Percentiles rank a stretch among this genome's conserved stretches.
Evolutionary conservation across 2,329 filamentous ascomycete genomes (phyloP).

Genomic region (Bipolaris victoriae): DNA sequence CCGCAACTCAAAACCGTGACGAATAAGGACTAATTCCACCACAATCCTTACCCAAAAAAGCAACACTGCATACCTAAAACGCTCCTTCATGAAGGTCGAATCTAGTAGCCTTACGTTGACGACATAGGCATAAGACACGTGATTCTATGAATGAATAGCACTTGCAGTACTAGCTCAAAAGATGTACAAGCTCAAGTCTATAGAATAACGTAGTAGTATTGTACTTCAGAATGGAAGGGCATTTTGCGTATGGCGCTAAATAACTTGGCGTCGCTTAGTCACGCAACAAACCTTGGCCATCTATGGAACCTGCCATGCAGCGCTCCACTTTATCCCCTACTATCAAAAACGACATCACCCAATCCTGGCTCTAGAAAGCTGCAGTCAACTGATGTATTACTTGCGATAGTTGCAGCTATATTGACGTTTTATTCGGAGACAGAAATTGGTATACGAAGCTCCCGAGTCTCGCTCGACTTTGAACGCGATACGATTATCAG

Average conservation of each 20-base stretch:
- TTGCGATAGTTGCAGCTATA: neutral
- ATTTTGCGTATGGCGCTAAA: constrained; percentile 9
- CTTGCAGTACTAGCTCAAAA: neutral
- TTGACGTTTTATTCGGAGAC: neutral
- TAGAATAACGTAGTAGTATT: neutral
- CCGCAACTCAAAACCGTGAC: neutral
- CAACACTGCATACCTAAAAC: neutral
- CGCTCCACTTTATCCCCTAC: constrained; percentile 21
- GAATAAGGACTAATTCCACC: neutral
- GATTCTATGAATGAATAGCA: neutral
- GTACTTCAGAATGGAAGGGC: neutral
- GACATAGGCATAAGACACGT: neutral
- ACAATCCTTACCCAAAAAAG: neutral
- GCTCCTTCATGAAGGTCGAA: neutral
- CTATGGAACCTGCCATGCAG: constrained; percentile 12
- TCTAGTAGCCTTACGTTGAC: neutral
- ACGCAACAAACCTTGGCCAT: constrained; percentile 11
- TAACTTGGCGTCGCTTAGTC: constrained; percentile 19
- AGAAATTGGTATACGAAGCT: constrained; percentile 9
- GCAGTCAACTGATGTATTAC: neutral
- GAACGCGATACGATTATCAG: constrained; percentile 11
- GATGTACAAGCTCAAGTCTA: neutral
- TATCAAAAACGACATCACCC: constrained; percentile 11
- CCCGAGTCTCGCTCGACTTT: constrained; percentile 4
- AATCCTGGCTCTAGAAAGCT: neutral